A percentile compares a stretch with the other conserved stretches of the same genome.
Evolutionary conservation across 2,329 filamentous ascomycete species (phyloP).

Genomic region (Fusarium ambrosium): DNA sequence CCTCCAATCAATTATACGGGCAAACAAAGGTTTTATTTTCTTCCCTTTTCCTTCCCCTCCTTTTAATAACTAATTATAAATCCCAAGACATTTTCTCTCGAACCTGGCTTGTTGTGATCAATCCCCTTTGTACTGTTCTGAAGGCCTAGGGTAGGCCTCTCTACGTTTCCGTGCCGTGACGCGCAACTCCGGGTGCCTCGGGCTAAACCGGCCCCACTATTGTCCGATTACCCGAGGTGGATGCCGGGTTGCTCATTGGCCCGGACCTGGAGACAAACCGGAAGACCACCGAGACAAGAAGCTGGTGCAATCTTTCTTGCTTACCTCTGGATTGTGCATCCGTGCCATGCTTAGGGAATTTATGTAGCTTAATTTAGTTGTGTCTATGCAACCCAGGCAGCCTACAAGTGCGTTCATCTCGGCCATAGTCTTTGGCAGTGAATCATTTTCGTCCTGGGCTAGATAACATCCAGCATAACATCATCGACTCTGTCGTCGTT

Average conservation of each 20-base stretch:
- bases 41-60: no score
- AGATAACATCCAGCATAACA: no score
- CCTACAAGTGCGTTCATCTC: no score
- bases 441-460: no score
- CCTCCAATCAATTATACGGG: no score
- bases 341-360: neutral
- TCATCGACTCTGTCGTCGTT: neutral
- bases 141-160: neutral
- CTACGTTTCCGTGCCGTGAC: no score
- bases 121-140: neutral
- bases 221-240: neutral
- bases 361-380: no score
- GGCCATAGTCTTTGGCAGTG: no score
- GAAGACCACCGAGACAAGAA: neutral
- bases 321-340: neutral
- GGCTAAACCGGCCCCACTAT: neutral
- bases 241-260: neutral
- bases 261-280: neutral
- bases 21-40: no score
- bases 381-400: no score
- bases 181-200: neutral
- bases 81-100: rapidly evolving
- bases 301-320: neutral
- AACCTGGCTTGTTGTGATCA: neutral
- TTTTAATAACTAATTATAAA: no score